Evolutionary conservation across 768 basidiomycete genomes (phyloP).

Genomic region (Kwoniella botswanensis): DNA sequence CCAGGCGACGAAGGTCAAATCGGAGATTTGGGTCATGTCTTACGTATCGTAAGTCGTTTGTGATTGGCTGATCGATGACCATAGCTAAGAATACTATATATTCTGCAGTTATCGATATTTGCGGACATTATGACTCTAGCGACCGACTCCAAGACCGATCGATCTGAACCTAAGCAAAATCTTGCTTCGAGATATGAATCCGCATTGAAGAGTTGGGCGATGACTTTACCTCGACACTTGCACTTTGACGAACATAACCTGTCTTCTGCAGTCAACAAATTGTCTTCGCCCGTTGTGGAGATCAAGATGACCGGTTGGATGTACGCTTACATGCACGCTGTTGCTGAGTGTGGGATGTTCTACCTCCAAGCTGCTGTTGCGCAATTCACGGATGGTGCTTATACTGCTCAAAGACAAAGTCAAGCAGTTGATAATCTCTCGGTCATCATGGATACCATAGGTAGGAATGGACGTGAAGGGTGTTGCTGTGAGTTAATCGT

Average conservation of each 20-base stretch:
- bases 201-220: slow-evolving; percentile 49
- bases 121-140: slow-evolving; percentile 52
- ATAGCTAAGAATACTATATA: neutral
- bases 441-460: slow-evolving; percentile 51
- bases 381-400: slow-evolving; percentile 26
- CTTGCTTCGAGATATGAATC: slow-evolving; percentile 21
- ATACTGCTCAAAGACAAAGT: slow-evolving; percentile 48
- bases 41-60: slow-evolving; percentile 52
- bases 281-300: slow-evolving; percentile 40
- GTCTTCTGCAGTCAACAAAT: slow-evolving; percentile 27
- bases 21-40: slow-evolving; percentile 55
- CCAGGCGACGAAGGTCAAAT: slow-evolving; percentile 44
- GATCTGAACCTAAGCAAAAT: slow-evolving; percentile 14
- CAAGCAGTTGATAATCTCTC: slow-evolving; percentile 56
- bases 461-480: slow-evolving; percentile 48
- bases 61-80: neutral
- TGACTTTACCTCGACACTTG: slow-evolving; percentile 46
- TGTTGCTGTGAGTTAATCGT: slow-evolving; percentile 44
- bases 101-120: slow-evolving; percentile 48
- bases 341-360: slow-evolving; percentile 57
- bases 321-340: slow-evolving; percentile 54
- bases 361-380: slow-evolving; percentile 55
- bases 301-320: slow-evolving; percentile 47
- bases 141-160: slow-evolving; percentile 21
- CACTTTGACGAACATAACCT: slow-evolving; percentile 54